A percentile compares a stretch with the other conserved stretches of the same genome.
Evolutionary conservation across 805 yeast species (phyloP).

Genomic region (Starmerella cellae): DNA sequence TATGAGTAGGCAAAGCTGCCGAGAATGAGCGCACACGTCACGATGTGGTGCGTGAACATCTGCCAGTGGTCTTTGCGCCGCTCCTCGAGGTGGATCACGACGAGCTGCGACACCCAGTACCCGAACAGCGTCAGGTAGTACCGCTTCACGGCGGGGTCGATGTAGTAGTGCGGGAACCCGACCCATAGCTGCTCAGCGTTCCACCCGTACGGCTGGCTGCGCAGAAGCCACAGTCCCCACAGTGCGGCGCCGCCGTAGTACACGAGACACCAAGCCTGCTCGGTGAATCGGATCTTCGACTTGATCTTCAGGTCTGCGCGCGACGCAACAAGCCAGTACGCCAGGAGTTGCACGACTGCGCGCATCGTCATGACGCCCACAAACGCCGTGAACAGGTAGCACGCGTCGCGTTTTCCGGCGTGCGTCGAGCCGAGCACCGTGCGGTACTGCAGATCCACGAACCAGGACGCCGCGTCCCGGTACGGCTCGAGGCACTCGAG

Average conservation of each 20-base stretch:
- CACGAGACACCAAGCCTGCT: slow-evolving; percentile 66
- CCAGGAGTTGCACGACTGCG: slow-evolving; percentile 11
- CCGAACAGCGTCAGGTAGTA: slow-evolving; percentile 65
- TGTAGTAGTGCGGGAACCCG: slow-evolving; percentile 61
- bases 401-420: slow-evolving; percentile 15
- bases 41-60: slow-evolving; percentile 80
- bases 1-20: slow-evolving; percentile 67
- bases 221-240: slow-evolving; percentile 47
- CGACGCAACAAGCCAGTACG: slow-evolving; percentile 6
- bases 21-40: slow-evolving; percentile 51
- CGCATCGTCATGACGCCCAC: slow-evolving; percentile 14
- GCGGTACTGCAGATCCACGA: slow-evolving; percentile 12
- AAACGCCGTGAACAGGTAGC: slow-evolving; percentile 8
- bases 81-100: slow-evolving; percentile 64
- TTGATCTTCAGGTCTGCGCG: slow-evolving; percentile 26
- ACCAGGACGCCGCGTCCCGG: slow-evolving; percentile 3
- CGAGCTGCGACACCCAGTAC: slow-evolving; percentile 68
- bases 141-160: slow-evolving; percentile 41
- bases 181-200: slow-evolving; percentile 46
- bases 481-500: neutral
- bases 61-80: slow-evolving; percentile 71
- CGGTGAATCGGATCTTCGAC: slow-evolving; percentile 59
- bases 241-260: slow-evolving; percentile 46
- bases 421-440: slow-evolving; percentile 13
- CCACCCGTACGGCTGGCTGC: slow-evolving; percentile 43